These are phyloP conservation scores for Hura crepitans DNA, from an alignment of 441 rosid species.

Conservation along the genomic window DNA sequence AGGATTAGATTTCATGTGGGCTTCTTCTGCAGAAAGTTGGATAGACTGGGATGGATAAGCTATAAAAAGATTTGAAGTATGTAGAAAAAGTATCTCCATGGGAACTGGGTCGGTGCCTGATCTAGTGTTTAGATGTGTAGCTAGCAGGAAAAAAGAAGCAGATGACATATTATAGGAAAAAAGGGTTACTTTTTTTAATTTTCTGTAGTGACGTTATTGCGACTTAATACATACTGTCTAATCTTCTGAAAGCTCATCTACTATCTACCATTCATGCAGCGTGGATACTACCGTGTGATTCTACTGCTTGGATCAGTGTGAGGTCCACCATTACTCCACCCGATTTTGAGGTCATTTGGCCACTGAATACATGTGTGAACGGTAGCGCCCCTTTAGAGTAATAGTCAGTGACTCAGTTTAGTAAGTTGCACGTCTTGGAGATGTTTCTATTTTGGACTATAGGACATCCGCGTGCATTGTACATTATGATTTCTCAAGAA, in stretches of 20 bases:
- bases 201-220: not conserved
- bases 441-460: not conserved
- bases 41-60: constrained; percentile 12
- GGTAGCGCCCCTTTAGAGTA: not conserved
- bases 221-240: not conserved
- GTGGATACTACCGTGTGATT: no score
- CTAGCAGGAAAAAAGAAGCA: not conserved
- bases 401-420: not conserved
- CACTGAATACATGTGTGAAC: no score
- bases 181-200: not conserved
- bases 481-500: not conserved
- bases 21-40: constrained; percentile 26
- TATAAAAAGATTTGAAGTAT: constrained; percentile 16
- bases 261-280: no score
- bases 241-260: not conserved
- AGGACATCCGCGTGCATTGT: not conserved
- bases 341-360: no score
- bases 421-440: not conserved
- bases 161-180: not conserved
- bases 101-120: constrained; percentile 14
- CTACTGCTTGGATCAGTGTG: no score
- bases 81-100: not conserved
- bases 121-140: not conserved
- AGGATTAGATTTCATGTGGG: constrained; percentile 62
- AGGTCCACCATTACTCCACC: no score